These are phyloP conservation scores for Lasiosphaeria ovina DNA, from an alignment of 495 filamentous ascomycete genomes.

Conservation along the genomic window DNA sequence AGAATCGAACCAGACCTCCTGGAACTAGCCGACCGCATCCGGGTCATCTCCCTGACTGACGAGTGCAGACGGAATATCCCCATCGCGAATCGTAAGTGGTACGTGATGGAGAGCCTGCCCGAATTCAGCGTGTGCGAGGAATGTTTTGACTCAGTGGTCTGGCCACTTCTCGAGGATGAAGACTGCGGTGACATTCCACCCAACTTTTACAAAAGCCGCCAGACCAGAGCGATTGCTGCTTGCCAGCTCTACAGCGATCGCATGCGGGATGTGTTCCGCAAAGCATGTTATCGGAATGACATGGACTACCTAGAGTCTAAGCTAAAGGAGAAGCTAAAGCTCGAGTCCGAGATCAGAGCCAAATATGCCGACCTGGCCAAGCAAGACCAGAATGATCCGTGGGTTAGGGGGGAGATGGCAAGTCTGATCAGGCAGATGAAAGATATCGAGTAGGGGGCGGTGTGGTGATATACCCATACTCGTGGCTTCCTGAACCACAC, in stretches of 20 bases:
- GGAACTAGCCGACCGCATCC: conserved; percentile 36
- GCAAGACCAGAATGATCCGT: conserved; percentile 44
- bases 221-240: conserved; percentile 48
- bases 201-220: conserved; percentile 53
- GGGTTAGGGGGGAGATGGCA: conserved; percentile 44
- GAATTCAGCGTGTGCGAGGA: conserved; percentile 47
- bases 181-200: conserved; percentile 51
- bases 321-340: conserved; percentile 45
- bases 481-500: neutral
- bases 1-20: conserved; percentile 34
- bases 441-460: conserved; percentile 20
- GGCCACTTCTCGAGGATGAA: conserved; percentile 53
- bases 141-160: conserved; percentile 66
- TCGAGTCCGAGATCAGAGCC: conserved; percentile 30
- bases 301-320: conserved; percentile 50
- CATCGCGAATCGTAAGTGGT: conserved; percentile 33
- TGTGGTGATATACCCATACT: neutral
- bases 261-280: conserved; percentile 65
- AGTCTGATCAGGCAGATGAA: conserved; percentile 18
- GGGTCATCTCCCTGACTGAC: conserved; percentile 30
- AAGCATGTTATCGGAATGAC: conserved; percentile 59
- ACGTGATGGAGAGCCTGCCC: conserved; percentile 39
- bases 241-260: conserved; percentile 74
- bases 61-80: conserved; percentile 37
- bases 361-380: conserved; percentile 34